A percentile compares a stretch with the other conserved stretches of the same genome.
Conservation (phyloP, 1,284 basidiomycete species). For the Apiotrichum gamsii region DNA sequence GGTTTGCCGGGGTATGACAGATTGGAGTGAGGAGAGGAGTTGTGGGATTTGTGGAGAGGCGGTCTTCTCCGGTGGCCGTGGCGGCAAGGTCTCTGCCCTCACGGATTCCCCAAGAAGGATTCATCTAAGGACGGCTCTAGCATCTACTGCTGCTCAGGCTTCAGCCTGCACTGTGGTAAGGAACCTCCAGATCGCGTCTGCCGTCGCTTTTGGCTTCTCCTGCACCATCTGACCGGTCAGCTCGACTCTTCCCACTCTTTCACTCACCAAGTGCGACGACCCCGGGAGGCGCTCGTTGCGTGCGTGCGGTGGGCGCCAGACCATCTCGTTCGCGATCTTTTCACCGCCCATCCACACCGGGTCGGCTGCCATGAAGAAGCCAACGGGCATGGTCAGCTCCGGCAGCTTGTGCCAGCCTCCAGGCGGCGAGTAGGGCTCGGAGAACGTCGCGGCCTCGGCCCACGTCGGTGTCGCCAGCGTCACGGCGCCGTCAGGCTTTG, state of each 20-base stretch:
- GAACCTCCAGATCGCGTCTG: constrained; percentile 29
- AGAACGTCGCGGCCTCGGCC: constrained; percentile 35
- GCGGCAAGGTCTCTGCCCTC: too few species aligned
- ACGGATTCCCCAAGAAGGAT: too few species aligned
- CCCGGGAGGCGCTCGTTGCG: constrained; percentile 32
- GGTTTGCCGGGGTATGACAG: too few species aligned
- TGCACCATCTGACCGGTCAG: constrained; percentile 19
- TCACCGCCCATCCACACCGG: constrained; percentile 23
- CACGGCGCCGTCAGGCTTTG: constrained; percentile 14
- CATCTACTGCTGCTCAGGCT: constrained; percentile 2
- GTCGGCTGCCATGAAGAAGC: constrained; percentile 33
- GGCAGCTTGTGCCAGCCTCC: constrained; percentile 37
- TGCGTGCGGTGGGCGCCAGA: constrained; percentile 24
- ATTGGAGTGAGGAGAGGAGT: too few species aligned
- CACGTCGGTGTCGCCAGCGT: constrained; percentile 33
- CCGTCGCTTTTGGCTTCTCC: constrained; percentile 34
- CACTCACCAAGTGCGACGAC: constrained; percentile 32
- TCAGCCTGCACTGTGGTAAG: constrained; percentile 18
- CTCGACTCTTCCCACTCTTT: not conserved
- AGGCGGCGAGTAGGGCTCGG: constrained; percentile 22
- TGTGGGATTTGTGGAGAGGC: too few species aligned
- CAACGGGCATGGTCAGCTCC: constrained; percentile 25
- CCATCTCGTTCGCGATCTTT: constrained; percentile 22
- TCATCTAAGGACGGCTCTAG: constrained; percentile 13
- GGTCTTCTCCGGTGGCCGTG: too few species aligned